A percentile compares a stretch with the other conserved stretches of the same genome.
Conservation (phyloP, 1,139 yeast genomes). For the Nadsonia commutata region DNA sequence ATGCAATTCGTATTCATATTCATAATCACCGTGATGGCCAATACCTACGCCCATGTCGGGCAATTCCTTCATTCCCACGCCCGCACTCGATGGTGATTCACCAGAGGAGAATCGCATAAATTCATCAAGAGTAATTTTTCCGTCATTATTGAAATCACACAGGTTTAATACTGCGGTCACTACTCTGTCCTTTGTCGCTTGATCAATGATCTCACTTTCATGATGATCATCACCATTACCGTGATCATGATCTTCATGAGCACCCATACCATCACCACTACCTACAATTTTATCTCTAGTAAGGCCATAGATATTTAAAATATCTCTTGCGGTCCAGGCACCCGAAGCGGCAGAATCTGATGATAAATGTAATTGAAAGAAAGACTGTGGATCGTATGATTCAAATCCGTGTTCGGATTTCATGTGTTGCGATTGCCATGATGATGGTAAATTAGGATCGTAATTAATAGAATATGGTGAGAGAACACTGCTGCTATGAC, state of each 20-base stretch:
- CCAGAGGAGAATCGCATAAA: conserved; percentile 43
- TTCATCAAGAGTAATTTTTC: conserved; percentile 49
- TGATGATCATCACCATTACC: not conserved
- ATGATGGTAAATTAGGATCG: not conserved
- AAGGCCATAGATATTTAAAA: conserved; percentile 69
- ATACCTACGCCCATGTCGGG: conserved; percentile 93
- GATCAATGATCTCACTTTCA: conserved; percentile 41
- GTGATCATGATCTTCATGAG: conserved; percentile 30
- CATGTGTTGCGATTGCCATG: conserved; percentile 54
- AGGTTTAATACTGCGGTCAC: conserved; percentile 38
- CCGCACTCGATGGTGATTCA: not conserved
- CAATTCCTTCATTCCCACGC: conserved; percentile 45
- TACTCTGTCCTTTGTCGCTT: conserved; percentile 42
- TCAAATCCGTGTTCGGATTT: conserved; percentile 69
- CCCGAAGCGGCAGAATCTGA: conserved; percentile 25
- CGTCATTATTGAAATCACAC: conserved; percentile 57
- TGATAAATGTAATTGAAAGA: conserved; percentile 70
- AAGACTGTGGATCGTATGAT: conserved; percentile 58
- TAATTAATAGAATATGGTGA: not conserved
- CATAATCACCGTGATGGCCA: conserved; percentile 96
- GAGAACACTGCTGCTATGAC: too few species aligned
- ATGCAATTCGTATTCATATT: conserved; percentile 82
- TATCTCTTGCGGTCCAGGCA: conserved; percentile 36
- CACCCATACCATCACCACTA: conserved; percentile 83
- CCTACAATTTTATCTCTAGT: conserved; percentile 62